Base-by-base conservation (phyloP, 2,329 filamentous ascomycete genomes). In the Epichloe bromicola region DNA sequence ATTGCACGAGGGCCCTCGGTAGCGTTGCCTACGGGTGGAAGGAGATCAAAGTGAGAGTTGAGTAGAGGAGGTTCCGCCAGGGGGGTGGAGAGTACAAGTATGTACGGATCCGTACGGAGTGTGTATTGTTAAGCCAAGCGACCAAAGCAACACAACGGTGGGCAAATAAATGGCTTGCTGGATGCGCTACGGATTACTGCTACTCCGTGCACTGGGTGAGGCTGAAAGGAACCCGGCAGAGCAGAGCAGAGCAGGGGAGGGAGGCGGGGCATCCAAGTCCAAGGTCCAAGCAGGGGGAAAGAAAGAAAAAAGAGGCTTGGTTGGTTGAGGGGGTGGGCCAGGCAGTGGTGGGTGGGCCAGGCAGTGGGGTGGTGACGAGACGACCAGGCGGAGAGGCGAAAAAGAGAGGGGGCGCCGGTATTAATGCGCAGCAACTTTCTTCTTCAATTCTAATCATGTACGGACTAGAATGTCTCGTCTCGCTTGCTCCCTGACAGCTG, bases 1-100 rank as follows among this genome's bases (percentile, higher is more conserved):
- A 30, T 30, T 33, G 30, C 37, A 51, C 44, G 49, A 50, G 60
- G 62, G 61, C 55, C 56, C 58, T 57, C 26, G 50, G 45, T 43
- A 46, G 46, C 23, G 42, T 14, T 43, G 41, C 23, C 41, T 11
- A 34, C 50, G 42, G 40, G 46, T 48, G 48, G 40, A 43, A 50
- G 51, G 49, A 51, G 52, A 43, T 45, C 36, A 46, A 49, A 52
- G 47, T 46, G 46, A 58, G 54, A 48, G 50, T 42, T 51, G 50
- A 49, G 42, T 51, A 48, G 54, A 46, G 30, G 52, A 50, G 40
- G 33, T 8, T 48, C 40, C 37, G 46, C 53, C 48, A 51, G 51
- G 48, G 23, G 23, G 51, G 49, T 42, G 48, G 51, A 53, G 51
- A 50, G 48, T 45, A 50, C 48, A 45, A 44, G 51, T 30, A 30